These are phyloP conservation scores for Melampsora medusae DNA, from an alignment of 1,284 basidiomycete genomes.

Conservation along the genomic window DNA sequence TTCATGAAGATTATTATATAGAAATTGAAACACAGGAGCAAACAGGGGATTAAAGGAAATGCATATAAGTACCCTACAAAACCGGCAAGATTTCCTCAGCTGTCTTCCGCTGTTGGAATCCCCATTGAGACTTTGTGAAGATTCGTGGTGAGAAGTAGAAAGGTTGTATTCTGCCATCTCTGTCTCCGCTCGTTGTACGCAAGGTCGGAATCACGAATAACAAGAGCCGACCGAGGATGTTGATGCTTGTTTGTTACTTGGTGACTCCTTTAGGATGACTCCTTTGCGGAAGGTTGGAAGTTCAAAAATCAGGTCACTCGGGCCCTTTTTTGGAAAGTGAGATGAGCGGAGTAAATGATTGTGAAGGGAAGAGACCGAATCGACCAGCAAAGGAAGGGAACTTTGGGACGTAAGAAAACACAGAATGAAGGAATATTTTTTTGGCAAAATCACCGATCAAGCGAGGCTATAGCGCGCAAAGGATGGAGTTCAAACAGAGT, in stretches of 20 bases:
- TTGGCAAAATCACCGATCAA: conserved; percentile 7
- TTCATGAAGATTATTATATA: background rate
- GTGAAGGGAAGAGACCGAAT: background rate
- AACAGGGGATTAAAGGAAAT: background rate
- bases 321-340: conserved; percentile 2
- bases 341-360: conserved; percentile 3
- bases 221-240: background rate
- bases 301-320: background rate
- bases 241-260: conserved; percentile 6
- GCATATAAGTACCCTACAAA: conserved; percentile 38
- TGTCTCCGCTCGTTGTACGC: background rate
- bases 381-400: conserved; percentile 3
- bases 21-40: background rate
- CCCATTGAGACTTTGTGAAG: conserved; percentile 4
- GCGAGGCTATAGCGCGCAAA: background rate
- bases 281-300: conserved; percentile 10
- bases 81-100: conserved; percentile 43
- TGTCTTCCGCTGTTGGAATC: conserved; percentile 32
- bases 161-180: conserved; percentile 1
- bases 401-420: background rate
- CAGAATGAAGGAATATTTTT: background rate
- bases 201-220: background rate
- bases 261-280: conserved; percentile 6
- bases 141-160: background rate
- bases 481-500: background rate